Evolutionary conservation across 192 early-diverging fungal genomes (phyloP), one percentile per base, ranked within the genome.

Genomic region (Podila clonocystis): DNA sequence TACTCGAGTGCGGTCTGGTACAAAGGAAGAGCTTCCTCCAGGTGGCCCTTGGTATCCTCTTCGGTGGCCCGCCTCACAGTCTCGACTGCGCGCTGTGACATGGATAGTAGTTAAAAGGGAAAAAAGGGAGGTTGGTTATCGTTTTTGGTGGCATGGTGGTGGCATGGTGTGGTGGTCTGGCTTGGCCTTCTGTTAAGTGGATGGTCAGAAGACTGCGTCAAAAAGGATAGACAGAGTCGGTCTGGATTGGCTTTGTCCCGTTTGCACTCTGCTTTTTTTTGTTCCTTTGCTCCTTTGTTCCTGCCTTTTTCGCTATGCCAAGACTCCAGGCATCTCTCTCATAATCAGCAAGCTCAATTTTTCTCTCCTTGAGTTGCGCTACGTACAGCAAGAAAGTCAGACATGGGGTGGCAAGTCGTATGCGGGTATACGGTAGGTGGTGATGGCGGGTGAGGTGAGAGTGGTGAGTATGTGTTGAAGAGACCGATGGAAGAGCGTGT

Each of bases 1-100:
- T 95, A 97, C 68, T 99, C 96, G n/a, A 99, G 87, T 3, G 93
- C 89, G 77, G 94, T 93, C 64, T 89, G 87, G 84, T 99, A 99
- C 66, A 90, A 89, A 68, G 90, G 93, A 83, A 97, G 95, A 12
- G 97, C 97, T 61, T 95, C 93, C 60, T 95, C 93, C 72, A 94
- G 97, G 86, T 97, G 94, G 20, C 89, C 93, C 45, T 92, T 93
- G 41, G 83, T 90, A 86, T 98, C 97, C 72, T 97, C 96, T 58
- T 97, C 95, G 0, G 94, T 97, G 17, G 97, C 97, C 73, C 91
- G 90, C 75, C 95, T 97, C 36, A 95, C 94, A 41, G 97, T 94
- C 55, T 97, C 95, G 36, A 98, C 91, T 8, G 95, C 97, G 87
- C 96, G 96, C 90, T 93, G 63, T 20, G 26, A 26, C 12, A 22